Evolutionary conservation across 2,329 filamentous ascomycete genomes (phyloP).

Genomic region (Thielaviopsis euricoi): DNA sequence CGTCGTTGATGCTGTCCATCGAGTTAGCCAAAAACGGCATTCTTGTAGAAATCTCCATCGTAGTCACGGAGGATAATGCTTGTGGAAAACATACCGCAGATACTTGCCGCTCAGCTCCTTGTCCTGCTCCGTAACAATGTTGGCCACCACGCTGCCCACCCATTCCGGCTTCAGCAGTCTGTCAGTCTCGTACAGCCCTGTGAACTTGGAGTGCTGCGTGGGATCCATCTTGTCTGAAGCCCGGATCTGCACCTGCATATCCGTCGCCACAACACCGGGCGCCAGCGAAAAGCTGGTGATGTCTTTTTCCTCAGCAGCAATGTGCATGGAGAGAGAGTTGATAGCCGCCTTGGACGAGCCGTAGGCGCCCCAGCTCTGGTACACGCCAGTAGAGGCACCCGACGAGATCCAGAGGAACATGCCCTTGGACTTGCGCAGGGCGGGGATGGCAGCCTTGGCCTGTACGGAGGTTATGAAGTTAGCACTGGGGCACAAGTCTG

Average conservation of each 20-base stretch:
- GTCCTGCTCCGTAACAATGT: slow-evolving; percentile 48
- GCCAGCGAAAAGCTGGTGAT: slow-evolving; percentile 57
- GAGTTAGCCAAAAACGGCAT: background rate
- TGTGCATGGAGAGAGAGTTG: slow-evolving; percentile 59
- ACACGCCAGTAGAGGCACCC: slow-evolving; percentile 52
- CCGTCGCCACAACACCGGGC: slow-evolving; percentile 73
- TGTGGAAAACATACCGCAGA: slow-evolving; percentile 37
- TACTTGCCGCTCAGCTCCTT: slow-evolving; percentile 60
- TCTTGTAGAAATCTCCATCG: background rate
- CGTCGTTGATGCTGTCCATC: slow-evolving; percentile 7
- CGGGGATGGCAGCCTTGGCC: slow-evolving; percentile 54
- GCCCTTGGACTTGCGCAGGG: slow-evolving; percentile 51
- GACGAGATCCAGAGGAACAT: slow-evolving; percentile 66
- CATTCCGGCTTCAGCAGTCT: slow-evolving; percentile 65
- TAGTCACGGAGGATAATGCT: background rate
- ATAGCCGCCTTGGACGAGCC: slow-evolving; percentile 70
- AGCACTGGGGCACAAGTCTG: slow-evolving; percentile 3
- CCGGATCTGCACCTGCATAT: slow-evolving; percentile 75
- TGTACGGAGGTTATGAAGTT: slow-evolving; percentile 19
- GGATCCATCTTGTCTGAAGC: slow-evolving; percentile 37
- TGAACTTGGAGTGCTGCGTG: slow-evolving; percentile 49
- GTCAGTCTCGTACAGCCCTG: slow-evolving; percentile 51
- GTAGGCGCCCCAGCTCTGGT: slow-evolving; percentile 63
- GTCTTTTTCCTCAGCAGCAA: slow-evolving; percentile 60
- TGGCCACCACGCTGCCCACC: slow-evolving; percentile 74